Base-by-base conservation (phyloP, 352 stramenopile species). In the Labyrinthula sp. region DNA sequence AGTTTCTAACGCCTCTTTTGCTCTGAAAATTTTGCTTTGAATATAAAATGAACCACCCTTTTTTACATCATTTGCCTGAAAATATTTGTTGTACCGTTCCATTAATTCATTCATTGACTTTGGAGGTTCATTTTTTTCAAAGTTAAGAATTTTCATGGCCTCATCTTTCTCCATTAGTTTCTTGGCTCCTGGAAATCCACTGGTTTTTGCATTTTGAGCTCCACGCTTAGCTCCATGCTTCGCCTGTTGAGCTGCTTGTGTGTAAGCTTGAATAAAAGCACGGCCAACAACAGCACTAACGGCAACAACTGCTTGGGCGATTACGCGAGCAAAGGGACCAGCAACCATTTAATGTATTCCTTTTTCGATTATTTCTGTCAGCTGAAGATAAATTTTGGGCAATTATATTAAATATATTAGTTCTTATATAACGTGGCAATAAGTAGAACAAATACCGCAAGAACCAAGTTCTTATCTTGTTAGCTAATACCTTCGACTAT, bases 41-140 rank as follows among this genome's bases (percentile, higher is more conserved):
- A 81, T 56, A 61, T 81, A 81, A 60, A 81, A 81, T 40, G 57
- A 71, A 26, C 71, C 71, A 22, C 69, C 69, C 21, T 74, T 76
- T 24, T 65, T 61, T 14, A 73, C 60, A 41, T 65, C 64, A 56
- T 81, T 81, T 9, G 69, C 65, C 4, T 48, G 64, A 62, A 79
- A 79, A 38, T 76, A 80, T 60, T 61, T 60, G 22, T 80, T 62
- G 55, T 72, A 80, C 65, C 72, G 67, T 62, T 71, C 38, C 18
- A 35, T n/a, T n/a, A 62, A 22, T 12, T 54, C 47, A 10, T 30
- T 15, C 30, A 43, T 23, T 36, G 7, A 38, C 12, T 23, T 31
- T 3, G 36, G 30, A 14, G 40, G 41, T 40, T 48, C 35, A 1
- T 45, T 34, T 15, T 28, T 17, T 8, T 54, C 43, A 8, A 66